Conservation (phyloP, 2,329 filamentous ascomycete species). For the Penicillium brevicompactum region DNA sequence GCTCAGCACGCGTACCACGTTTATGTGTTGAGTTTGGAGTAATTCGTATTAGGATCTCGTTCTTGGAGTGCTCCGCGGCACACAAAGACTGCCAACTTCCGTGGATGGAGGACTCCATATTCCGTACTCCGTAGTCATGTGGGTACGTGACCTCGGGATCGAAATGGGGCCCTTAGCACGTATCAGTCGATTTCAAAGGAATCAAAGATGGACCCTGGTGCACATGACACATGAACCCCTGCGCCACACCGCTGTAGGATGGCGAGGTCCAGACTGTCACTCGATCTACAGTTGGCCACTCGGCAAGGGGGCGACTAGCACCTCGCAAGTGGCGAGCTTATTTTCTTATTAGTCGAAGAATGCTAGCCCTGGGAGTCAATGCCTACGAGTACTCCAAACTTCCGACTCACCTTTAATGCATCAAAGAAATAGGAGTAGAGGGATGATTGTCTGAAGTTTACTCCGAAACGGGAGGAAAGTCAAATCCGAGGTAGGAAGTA, state of each 20-base stretch:
- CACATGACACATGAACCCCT: not conserved
- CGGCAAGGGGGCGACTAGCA: not conserved
- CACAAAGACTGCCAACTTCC: no score
- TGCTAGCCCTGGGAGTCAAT: not conserved
- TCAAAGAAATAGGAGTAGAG: not conserved
- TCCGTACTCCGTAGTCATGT: no score
- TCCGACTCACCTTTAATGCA: not conserved
- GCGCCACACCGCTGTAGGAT: conserved; percentile 3
- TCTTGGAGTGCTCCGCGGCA: not conserved
- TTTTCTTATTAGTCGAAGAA: not conserved
- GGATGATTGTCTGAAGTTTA: no score
- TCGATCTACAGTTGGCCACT: not conserved
- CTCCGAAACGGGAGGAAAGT: not conserved
- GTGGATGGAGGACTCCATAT: no score
- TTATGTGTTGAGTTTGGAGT: no score
- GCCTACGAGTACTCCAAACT: no score
- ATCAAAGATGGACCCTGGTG: not conserved
- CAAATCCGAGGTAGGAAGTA: not conserved
- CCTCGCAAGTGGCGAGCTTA: not conserved
- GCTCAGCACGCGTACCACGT: not conserved
- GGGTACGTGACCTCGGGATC: no score
- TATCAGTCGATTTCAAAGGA: not conserved
- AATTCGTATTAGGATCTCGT: not conserved
- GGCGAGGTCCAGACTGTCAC: not conserved
- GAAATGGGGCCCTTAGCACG: not conserved